A percentile compares a stretch with the other conserved stretches of the same genome.
Conservation (phyloP, 805 yeast genomes). For the Brettanomyces anomalus region DNA sequence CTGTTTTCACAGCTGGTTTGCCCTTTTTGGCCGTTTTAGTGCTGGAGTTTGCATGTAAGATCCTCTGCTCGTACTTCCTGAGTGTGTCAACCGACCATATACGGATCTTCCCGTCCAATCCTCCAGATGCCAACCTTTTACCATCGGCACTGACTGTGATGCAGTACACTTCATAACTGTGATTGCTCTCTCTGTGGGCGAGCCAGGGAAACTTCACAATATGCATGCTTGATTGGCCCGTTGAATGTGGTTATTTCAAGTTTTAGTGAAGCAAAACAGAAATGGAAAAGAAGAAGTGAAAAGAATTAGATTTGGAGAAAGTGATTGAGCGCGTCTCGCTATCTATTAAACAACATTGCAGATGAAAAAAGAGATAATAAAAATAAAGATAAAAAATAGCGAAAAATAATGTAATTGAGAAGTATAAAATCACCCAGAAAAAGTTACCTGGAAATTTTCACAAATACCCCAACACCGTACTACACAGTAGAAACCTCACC, state of each 20-base stretch:
- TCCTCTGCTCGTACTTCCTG: slow-evolving; percentile 25
- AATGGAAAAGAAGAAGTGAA: background rate
- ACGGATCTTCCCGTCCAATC: slow-evolving; percentile 83
- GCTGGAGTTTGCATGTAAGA: slow-evolving; percentile 6
- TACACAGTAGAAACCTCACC: too few species aligned
- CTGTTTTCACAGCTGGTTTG: background rate
- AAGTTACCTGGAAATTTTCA: too few species aligned
- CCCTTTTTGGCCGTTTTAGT: background rate
- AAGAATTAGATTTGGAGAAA: background rate
- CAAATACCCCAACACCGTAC: too few species aligned
- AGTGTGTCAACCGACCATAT: slow-evolving; percentile 73
- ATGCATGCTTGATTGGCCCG: slow-evolving; percentile 34
- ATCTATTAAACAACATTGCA: too few species aligned
- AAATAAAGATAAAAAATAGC: too few species aligned
- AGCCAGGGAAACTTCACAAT: slow-evolving; percentile 68
- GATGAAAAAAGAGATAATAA: too few species aligned
- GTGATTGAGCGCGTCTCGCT: too few species aligned
- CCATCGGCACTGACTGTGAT: slow-evolving; percentile 79
- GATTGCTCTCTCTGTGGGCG: slow-evolving; percentile 65
- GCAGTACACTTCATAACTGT: slow-evolving; percentile 78
- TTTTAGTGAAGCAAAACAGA: too few species aligned
- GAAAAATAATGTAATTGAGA: too few species aligned
- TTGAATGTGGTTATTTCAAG: background rate
- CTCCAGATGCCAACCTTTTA: slow-evolving; percentile 83
- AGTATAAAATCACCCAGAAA: too few species aligned